phyloP scores from a whole-genome alignment of 108 stramenopile species.

The Cyclostephanos invisitatus region DNA sequence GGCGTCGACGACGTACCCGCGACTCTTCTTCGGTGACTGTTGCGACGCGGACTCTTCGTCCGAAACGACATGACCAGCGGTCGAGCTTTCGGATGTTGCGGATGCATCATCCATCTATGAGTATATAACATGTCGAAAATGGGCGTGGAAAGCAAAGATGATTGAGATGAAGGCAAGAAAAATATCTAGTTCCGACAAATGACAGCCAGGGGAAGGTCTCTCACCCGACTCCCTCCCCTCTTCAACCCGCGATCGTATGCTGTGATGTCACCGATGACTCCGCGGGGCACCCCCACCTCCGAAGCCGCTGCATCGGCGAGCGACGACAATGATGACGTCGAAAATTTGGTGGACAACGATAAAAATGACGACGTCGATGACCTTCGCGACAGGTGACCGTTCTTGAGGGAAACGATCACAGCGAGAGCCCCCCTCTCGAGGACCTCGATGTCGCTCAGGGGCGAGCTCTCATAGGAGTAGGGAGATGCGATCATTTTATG shows the following conservation, averaged over 20 bases:
- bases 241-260: background rate
- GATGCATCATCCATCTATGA: background rate
- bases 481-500: background rate
- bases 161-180: background rate
- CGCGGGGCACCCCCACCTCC: background rate
- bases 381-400: background rate
- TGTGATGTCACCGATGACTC: too few relatives aligned
- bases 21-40: conserved; percentile 7
- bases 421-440: conserved; percentile 3
- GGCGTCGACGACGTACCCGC: background rate
- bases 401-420: background rate
- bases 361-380: background rate
- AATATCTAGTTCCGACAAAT: background rate
- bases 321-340: background rate
- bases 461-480: background rate
- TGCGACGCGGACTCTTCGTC: conserved; percentile 4
- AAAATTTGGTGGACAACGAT: background rate
- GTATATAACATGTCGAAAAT: background rate
- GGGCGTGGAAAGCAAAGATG: background rate
- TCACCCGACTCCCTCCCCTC: background rate
- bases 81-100: background rate
- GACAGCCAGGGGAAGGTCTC: background rate
- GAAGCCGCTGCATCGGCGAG: background rate
- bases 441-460: conserved; percentile 7
- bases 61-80: background rate